Evolutionary conservation across 371 early-diverging fungal genomes (phyloP).

Genomic region (Mucor sp.): DNA sequence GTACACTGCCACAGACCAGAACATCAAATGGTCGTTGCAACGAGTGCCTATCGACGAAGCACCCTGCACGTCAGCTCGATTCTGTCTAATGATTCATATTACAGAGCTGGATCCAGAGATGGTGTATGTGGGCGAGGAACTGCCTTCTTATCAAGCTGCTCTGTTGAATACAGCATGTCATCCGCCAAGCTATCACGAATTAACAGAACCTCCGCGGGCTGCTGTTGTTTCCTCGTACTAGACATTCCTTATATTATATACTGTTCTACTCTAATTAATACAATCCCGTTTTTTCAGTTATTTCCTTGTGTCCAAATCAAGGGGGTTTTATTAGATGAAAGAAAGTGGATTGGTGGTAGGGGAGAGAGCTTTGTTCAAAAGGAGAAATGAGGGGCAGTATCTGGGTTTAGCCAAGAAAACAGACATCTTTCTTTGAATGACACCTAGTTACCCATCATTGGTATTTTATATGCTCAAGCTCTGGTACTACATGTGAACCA

Average conservation of each 20-base stretch:
- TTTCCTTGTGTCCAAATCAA: neutral
- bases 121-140: slow-evolving; percentile 18
- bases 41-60: slow-evolving; percentile 15
- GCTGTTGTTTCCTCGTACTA: slow-evolving; percentile 2
- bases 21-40: slow-evolving; percentile 33
- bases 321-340: neutral
- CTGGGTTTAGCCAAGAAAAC: neutral
- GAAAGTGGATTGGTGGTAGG: neutral
- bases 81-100: slow-evolving; percentile 38
- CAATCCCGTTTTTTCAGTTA: neutral
- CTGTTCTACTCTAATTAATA: no score
- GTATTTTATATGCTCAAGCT: no score
- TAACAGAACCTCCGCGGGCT: neutral
- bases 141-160: slow-evolving; percentile 44
- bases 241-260: neutral
- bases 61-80: slow-evolving; percentile 18
- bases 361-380: neutral
- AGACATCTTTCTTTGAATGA: neutral
- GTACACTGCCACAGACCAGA: slow-evolving; percentile 37
- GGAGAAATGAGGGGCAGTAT: neutral
- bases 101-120: slow-evolving; percentile 25
- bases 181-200: slow-evolving; percentile 24
- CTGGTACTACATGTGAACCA: no score
- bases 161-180: slow-evolving; percentile 7
- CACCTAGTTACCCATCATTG: no score